phyloP scores from a whole-genome alignment of 2,329 filamentous ascomycete species.

The Nakataea oryzae region DNA sequence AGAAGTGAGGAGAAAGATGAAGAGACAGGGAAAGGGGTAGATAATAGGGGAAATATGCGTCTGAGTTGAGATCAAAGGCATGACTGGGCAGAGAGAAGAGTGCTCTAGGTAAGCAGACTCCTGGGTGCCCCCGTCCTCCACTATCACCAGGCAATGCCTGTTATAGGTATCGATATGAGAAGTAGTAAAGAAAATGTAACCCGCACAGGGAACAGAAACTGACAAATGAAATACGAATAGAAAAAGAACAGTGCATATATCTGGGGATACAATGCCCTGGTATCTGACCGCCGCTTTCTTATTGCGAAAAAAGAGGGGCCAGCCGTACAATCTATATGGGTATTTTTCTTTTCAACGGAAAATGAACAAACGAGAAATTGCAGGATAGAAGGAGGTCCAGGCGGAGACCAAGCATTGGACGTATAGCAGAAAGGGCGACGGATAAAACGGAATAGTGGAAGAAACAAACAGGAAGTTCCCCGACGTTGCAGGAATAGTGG shows the following conservation, averaged over 20 bases:
- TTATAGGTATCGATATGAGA: not conserved
- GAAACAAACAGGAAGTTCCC: not conserved
- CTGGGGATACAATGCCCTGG: not conserved
- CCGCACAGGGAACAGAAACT: not conserved
- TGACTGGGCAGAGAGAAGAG: not conserved
- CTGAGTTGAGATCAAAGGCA: not conserved
- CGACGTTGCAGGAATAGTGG: not conserved
- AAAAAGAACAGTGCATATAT: not conserved
- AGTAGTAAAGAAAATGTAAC: not conserved
- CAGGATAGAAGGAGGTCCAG: not conserved
- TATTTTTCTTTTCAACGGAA: constrained; percentile 1
- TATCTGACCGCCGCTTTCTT: not conserved
- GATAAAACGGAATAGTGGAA: not conserved
- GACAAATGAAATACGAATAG: not conserved
- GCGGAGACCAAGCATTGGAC: not conserved
- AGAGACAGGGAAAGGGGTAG: too few species aligned
- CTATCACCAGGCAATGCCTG: not conserved
- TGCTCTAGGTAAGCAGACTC: not conserved
- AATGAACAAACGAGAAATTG: constrained; percentile 1
- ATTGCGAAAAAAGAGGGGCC: not conserved
- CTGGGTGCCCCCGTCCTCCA: too few species aligned
- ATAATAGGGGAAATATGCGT: not conserved
- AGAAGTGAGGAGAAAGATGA: too few species aligned
- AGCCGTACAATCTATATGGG: constrained; percentile 6
- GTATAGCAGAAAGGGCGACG: not conserved